Evolutionary conservation across 2,329 filamentous ascomycete species (phyloP).

Genomic region (Nemania sp.): DNA sequence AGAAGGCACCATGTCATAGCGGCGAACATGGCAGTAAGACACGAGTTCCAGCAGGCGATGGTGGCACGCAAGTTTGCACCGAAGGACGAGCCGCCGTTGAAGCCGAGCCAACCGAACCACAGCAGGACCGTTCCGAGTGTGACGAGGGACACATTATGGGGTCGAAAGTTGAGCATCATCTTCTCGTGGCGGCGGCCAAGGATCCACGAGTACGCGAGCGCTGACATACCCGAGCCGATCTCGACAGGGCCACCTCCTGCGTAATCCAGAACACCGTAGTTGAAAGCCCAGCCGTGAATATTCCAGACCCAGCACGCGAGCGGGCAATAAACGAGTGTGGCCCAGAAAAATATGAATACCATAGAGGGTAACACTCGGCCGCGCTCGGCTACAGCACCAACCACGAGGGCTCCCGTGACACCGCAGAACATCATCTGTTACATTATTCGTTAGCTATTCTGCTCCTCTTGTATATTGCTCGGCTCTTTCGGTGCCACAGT

Average conservation of each 20-base stretch:
- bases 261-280: conserved; percentile 94
- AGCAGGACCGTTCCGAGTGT: conserved; percentile 94
- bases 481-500: neutral
- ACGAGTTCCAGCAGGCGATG: conserved; percentile 99
- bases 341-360: conserved; percentile 97
- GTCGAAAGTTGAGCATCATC: conserved; percentile 99
- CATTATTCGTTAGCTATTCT: conserved; percentile 28
- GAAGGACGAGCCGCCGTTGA: conserved; percentile 96
- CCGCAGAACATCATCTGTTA: conserved; percentile 94
- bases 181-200: conserved; percentile 96
- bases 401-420: conserved; percentile 89
- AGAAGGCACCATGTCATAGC: conserved; percentile 95
- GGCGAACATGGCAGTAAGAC: conserved; percentile 90
- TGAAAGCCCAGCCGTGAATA: conserved; percentile 89
- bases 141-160: conserved; percentile 98
- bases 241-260: conserved; percentile 97
- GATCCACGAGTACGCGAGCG: conserved; percentile 94
- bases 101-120: conserved; percentile 99
- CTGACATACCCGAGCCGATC: conserved; percentile 92
- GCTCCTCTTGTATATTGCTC: neutral
- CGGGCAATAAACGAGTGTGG: conserved; percentile 96
- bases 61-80: conserved; percentile 93
- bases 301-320: conserved; percentile 98
- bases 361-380: conserved; percentile 92
- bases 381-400: conserved; percentile 93